Conservation (phyloP, 2,329 filamentous ascomycete genomes). For the Hypoxylon sp. region DNA sequence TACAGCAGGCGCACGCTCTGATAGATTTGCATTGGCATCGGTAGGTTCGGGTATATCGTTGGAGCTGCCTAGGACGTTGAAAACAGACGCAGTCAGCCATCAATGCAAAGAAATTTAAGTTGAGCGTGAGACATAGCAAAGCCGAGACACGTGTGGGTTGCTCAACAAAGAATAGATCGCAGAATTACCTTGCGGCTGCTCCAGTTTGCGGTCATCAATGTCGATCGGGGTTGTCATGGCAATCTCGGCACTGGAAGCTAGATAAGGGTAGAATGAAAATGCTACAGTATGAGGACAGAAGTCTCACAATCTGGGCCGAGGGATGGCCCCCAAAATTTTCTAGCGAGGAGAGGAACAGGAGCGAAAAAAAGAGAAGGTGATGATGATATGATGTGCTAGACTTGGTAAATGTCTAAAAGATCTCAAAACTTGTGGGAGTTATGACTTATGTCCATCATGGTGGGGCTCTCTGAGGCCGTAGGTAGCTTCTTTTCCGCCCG, state of each 20-base stretch:
- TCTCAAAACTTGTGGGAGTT: slow-evolving; percentile 41
- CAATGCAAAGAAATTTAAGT: slow-evolving; percentile 27
- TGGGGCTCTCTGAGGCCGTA: slow-evolving; percentile 37
- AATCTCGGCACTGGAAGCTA: slow-evolving; percentile 24
- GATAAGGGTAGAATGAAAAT: slow-evolving; percentile 25
- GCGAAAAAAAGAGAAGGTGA: slow-evolving; percentile 24
- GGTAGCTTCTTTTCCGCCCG: slow-evolving; percentile 25
- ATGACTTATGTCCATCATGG: slow-evolving; percentile 43
- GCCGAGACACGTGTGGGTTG: slow-evolving; percentile 12
- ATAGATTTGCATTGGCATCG: slow-evolving; percentile 45
- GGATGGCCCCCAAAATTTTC: slow-evolving; percentile 38
- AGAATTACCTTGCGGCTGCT: slow-evolving; percentile 47
- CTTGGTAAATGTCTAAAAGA: slow-evolving; percentile 41
- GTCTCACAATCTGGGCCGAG: slow-evolving; percentile 34
- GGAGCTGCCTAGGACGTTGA: slow-evolving; percentile 41
- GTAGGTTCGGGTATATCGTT: slow-evolving; percentile 43
- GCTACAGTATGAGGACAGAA: slow-evolving; percentile 17
- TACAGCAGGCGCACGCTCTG: slow-evolving; percentile 64
- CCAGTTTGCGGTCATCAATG: slow-evolving; percentile 39
- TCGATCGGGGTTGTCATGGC: slow-evolving; percentile 46
- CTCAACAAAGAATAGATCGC: slow-evolving; percentile 34
- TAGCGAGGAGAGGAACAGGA: slow-evolving; percentile 8
- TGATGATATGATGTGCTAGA: slow-evolving; percentile 43
- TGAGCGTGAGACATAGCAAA: slow-evolving; percentile 5
- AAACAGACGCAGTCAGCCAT: slow-evolving; percentile 43